Percentiles rank a stretch among this genome's conserved stretches.
phyloP scores from a whole-genome alignment of 805 yeast genomes.

The Candida loeiensis region DNA sequence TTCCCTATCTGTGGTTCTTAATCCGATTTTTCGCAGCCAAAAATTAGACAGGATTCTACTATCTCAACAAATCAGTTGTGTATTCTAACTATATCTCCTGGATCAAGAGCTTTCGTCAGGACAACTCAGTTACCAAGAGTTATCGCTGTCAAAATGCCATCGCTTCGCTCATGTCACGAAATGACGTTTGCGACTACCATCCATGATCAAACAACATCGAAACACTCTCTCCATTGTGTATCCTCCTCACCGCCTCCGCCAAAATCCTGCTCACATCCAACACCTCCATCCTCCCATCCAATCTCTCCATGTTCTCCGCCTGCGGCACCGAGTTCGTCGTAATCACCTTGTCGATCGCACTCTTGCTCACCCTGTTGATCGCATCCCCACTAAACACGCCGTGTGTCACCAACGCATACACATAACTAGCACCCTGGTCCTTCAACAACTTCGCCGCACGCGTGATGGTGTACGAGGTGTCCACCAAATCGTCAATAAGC shows the following conservation, averaged over 20 bases:
- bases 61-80: no score
- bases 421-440: conserved; percentile 87
- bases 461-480: conserved; percentile 87
- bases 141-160: no score
- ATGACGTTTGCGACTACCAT: conserved; percentile 30
- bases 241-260: conserved; percentile 93
- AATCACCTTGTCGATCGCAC: conserved; percentile 76
- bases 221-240: conserved; percentile 95
- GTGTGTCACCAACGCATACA: conserved; percentile 86
- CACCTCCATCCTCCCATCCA: conserved; percentile 67
- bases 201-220: conserved; percentile 90
- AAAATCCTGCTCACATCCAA: conserved; percentile 84
- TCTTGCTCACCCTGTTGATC: conserved; percentile 57
- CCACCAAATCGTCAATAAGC: conserved; percentile 90
- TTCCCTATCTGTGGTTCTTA: no score
- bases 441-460: conserved; percentile 89
- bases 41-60: no score
- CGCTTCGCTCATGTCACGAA: no score
- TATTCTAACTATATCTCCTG: no score
- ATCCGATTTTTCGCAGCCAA: no score
- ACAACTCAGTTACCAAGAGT: no score
- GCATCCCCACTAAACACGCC: conserved; percentile 95
- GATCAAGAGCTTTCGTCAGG: no score
- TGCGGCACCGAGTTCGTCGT: conserved; percentile 94
- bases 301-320: conserved; percentile 44